Percentiles rank a stretch among this genome's conserved stretches.
phyloP scores from a whole-genome alignment of 192 early-diverging fungal species.

The Backusella luteola region DNA sequence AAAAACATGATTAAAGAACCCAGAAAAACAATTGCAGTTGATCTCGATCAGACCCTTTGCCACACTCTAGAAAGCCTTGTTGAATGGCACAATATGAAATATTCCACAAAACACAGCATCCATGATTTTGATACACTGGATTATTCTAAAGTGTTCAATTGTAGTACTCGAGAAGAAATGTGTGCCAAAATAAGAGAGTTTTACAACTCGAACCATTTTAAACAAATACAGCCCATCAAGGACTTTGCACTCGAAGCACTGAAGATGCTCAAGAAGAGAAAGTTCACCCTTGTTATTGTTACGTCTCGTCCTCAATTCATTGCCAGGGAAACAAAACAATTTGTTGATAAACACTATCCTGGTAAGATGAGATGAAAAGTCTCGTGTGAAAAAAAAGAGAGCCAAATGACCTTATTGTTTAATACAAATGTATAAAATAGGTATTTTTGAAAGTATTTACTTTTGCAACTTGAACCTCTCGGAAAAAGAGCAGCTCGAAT shows the following conservation, averaged over 20 bases:
- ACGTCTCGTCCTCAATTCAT: slow-evolving; percentile 61
- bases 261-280: slow-evolving; percentile 51
- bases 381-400: neutral
- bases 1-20: slow-evolving; percentile 10
- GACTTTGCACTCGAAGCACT: slow-evolving; percentile 52
- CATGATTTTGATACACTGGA: slow-evolving; percentile 48
- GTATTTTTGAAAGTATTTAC: slow-evolving; percentile 62
- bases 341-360: slow-evolving; percentile 55
- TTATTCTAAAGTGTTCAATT: slow-evolving; percentile 53
- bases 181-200: slow-evolving; percentile 55
- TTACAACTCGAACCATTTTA: slow-evolving; percentile 52
- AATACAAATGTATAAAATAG: slow-evolving; percentile 19
- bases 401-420: neutral
- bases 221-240: slow-evolving; percentile 50
- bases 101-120: slow-evolving; percentile 42
- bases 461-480: slow-evolving; percentile 58
- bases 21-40: slow-evolving; percentile 40
- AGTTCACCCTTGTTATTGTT: slow-evolving; percentile 54
- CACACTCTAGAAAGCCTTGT: slow-evolving; percentile 49
- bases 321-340: slow-evolving; percentile 53
- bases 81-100: slow-evolving; percentile 54
- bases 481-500: slow-evolving; percentile 47
- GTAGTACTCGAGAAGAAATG: slow-evolving; percentile 49
- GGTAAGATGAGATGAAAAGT: slow-evolving; percentile 25
- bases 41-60: slow-evolving; percentile 57